These are phyloP conservation scores for Papiliotrema nemorosa DNA, from an alignment of 1,284 basidiomycete genomes.

Conservation along the genomic window DNA sequence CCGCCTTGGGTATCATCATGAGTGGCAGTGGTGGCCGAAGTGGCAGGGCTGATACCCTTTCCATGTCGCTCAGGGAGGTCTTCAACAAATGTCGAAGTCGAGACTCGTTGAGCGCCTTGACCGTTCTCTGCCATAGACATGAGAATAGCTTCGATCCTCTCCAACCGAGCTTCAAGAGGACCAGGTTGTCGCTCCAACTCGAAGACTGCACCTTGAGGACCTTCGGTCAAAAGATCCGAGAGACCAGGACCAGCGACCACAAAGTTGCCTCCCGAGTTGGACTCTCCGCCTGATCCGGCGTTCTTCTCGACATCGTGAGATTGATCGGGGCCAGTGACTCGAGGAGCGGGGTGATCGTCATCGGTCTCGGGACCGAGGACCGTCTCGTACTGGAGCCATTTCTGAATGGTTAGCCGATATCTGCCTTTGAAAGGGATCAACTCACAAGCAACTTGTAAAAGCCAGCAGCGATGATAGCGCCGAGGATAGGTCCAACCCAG, in stretches of 20 bases:
- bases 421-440: not conserved
- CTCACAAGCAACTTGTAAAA: slow-evolving; percentile 46
- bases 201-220: slow-evolving; percentile 20
- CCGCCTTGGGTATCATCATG: not conserved
- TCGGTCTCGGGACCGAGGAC: slow-evolving; percentile 40
- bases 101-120: not conserved
- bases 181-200: slow-evolving; percentile 23
- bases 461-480: slow-evolving; percentile 42
- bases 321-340: not conserved
- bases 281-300: not conserved
- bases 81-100: slow-evolving; percentile 20
- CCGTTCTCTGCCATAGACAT: slow-evolving; percentile 16
- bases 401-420: slow-evolving; percentile 10
- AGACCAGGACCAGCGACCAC: slow-evolving; percentile 37
- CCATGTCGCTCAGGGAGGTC: too few relatives aligned
- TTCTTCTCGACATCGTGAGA: slow-evolving; percentile 11
- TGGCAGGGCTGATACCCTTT: too few relatives aligned
- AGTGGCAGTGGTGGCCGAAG: not conserved
- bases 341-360: slow-evolving; percentile 3
- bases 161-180: slow-evolving; percentile 18
- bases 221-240: slow-evolving; percentile 35
- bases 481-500: slow-evolving; percentile 46
- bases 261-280: slow-evolving; percentile 4
- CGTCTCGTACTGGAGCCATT: slow-evolving; percentile 46
- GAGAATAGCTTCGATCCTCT: slow-evolving; percentile 25